Evolutionary conservation across 495 filamentous ascomycete genomes (phyloP).

Genomic region (Chlorociboria aeruginascens): DNA sequence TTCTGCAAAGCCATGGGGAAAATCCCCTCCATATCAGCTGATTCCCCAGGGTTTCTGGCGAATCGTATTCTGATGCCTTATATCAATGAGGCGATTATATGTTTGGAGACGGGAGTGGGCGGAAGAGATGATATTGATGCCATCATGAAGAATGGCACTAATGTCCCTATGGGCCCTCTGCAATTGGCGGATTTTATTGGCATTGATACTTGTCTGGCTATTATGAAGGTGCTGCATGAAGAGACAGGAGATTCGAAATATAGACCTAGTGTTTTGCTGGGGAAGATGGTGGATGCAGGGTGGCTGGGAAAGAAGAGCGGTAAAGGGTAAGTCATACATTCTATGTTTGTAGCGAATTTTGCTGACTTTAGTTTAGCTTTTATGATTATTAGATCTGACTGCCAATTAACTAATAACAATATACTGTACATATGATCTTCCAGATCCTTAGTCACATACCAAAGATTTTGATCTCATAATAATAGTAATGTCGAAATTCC

Average conservation of each 20-base stretch:
- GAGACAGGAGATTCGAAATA: slow-evolving; percentile 96
- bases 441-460: background rate
- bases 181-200: slow-evolving; percentile 95
- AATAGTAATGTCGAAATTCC: background rate
- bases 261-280: slow-evolving; percentile 68
- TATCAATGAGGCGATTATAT: slow-evolving; percentile 97
- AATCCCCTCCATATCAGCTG: slow-evolving; percentile 71
- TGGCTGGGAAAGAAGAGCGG: slow-evolving; percentile 97
- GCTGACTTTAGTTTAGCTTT: slow-evolving; percentile 12
- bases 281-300: slow-evolving; percentile 95
- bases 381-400: slow-evolving; percentile 16
- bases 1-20: slow-evolving; percentile 93
- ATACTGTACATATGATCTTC: background rate
- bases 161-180: slow-evolving; percentile 95
- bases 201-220: slow-evolving; percentile 88
- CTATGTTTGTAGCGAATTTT: background rate
- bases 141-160: slow-evolving; percentile 99
- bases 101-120: slow-evolving; percentile 87
- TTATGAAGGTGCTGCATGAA: slow-evolving; percentile 90
- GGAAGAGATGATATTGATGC: slow-evolving; percentile 80
- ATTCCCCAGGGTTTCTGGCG: slow-evolving; percentile 88
- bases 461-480: background rate
- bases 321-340: slow-evolving; percentile 58
- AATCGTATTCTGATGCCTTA: slow-evolving; percentile 99
- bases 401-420: background rate